Conservation (phyloP, 1,284 basidiomycete genomes). For the Ustilago trichophora region DNA sequence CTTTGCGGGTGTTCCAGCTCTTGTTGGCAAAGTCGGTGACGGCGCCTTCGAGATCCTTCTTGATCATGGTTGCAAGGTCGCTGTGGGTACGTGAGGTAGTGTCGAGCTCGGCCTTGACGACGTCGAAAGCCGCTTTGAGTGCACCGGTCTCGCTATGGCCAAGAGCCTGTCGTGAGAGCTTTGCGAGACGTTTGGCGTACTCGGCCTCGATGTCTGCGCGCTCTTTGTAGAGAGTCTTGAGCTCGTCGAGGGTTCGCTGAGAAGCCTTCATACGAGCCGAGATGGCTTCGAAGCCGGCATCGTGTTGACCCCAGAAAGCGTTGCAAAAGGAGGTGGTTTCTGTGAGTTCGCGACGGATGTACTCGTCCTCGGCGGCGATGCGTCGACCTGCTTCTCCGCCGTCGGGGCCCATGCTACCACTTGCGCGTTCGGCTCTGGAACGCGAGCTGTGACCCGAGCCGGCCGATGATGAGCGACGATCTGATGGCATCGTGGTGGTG, state of each 20-base stretch:
- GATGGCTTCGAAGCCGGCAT: slow-evolving; percentile 88
- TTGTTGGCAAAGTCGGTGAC: slow-evolving; percentile 59
- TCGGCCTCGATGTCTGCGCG: slow-evolving; percentile 90
- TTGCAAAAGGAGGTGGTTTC: slow-evolving; percentile 83
- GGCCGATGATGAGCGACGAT: slow-evolving; percentile 43
- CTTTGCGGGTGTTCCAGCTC: slow-evolving; percentile 53
- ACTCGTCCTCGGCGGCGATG: slow-evolving; percentile 56
- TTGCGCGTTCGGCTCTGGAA: slow-evolving; percentile 34
- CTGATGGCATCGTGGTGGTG: slow-evolving; percentile 40
- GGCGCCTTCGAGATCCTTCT: slow-evolving; percentile 77
- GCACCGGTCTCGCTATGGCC: slow-evolving; percentile 94
- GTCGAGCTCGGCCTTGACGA: slow-evolving; percentile 82
- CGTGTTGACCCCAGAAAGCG: slow-evolving; percentile 81
- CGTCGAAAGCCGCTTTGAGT: slow-evolving; percentile 79
- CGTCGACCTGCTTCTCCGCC: slow-evolving; percentile 54
- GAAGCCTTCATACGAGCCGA: slow-evolving; percentile 87
- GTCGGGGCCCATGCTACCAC: slow-evolving; percentile 49
- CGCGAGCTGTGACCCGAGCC: slow-evolving; percentile 50
- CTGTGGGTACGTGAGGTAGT: slow-evolving; percentile 78
- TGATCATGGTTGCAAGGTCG: slow-evolving; percentile 78
- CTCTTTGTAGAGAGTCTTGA: slow-evolving; percentile 87
- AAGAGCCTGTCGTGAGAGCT: slow-evolving; percentile 79
- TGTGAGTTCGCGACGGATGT: slow-evolving; percentile 66
- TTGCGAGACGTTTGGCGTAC: slow-evolving; percentile 85
- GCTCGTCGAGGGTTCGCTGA: slow-evolving; percentile 85